Conservation (phyloP, 1,139 yeast genomes). For the Sugiyamaella grinbergsii region DNA sequence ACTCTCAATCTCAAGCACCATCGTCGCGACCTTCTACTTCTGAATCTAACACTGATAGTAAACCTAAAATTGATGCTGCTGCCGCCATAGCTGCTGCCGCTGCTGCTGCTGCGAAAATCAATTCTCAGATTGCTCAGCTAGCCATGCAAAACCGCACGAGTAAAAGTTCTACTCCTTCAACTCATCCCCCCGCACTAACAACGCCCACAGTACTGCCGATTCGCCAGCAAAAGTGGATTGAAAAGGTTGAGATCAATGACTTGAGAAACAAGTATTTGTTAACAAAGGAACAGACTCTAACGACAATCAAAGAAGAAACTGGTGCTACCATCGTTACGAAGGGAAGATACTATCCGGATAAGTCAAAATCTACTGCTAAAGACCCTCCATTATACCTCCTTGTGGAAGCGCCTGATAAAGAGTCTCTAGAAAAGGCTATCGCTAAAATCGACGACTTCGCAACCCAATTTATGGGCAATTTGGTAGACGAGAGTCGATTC, state of each 20-base stretch:
- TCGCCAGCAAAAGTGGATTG: slow-evolving; percentile 23
- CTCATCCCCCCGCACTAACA: slow-evolving; percentile 7
- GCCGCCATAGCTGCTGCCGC: slow-evolving; percentile 38
- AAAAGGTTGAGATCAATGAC: slow-evolving; percentile 44
- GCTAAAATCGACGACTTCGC: slow-evolving; percentile 40
- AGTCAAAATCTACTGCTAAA: slow-evolving; percentile 40
- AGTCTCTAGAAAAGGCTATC: slow-evolving; percentile 40
- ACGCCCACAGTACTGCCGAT: slow-evolving; percentile 17
- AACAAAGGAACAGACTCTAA: slow-evolving; percentile 43
- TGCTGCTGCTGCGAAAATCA: slow-evolving; percentile 43
- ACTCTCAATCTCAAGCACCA: background rate
- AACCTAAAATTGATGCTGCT: slow-evolving; percentile 34
- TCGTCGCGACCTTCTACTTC: background rate
- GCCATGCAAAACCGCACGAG: slow-evolving; percentile 6
- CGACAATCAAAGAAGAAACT: slow-evolving; percentile 37
- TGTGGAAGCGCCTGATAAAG: slow-evolving; percentile 39
- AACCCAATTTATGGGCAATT: slow-evolving; percentile 40
- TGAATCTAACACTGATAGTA: slow-evolving; percentile 10
- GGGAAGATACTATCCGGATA: slow-evolving; percentile 46
- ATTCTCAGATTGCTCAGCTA: slow-evolving; percentile 35
- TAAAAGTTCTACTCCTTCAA: slow-evolving; percentile 19
- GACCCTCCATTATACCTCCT: slow-evolving; percentile 44
- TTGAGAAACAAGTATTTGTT: slow-evolving; percentile 44
- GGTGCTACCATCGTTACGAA: slow-evolving; percentile 43
- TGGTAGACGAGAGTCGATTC: slow-evolving; percentile 41